phyloP scores from a whole-genome alignment of 2,329 filamentous ascomycete genomes.

The Pseudogymnoascus destructans region DNA sequence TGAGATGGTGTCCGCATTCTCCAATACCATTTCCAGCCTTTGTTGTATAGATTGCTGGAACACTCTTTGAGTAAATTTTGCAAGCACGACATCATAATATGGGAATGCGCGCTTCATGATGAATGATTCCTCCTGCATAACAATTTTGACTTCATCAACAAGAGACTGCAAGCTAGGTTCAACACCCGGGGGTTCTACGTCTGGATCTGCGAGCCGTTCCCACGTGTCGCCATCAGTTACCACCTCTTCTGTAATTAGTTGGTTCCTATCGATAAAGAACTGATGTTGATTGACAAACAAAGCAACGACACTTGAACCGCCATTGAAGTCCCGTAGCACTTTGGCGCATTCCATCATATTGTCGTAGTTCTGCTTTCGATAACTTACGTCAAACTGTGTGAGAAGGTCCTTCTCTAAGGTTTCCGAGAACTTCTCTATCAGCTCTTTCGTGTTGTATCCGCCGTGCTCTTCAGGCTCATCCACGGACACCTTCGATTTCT shows the following conservation, averaged over 20 bases:
- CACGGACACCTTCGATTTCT: constrained; percentile 36
- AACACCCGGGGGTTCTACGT: constrained; percentile 79
- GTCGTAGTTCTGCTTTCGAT: constrained; percentile 86
- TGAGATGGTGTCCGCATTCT: constrained; percentile 86
- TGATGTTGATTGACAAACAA: constrained; percentile 98
- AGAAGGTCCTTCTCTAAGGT: constrained; percentile 88
- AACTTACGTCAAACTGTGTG: constrained; percentile 95
- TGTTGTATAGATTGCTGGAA: constrained; percentile 99
- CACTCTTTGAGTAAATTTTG: constrained; percentile 85
- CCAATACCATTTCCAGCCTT: constrained; percentile 83
- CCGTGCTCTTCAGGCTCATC: constrained; percentile 16
- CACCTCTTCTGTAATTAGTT: constrained; percentile 65
- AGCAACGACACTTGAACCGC: constrained; percentile 86
- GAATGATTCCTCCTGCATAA: constrained; percentile 92
- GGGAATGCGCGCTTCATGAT: constrained; percentile 96
- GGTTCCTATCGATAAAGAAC: constrained; percentile 95
- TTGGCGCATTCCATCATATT: constrained; percentile 96
- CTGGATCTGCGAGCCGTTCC: constrained; percentile 88
- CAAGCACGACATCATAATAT: constrained; percentile 86
- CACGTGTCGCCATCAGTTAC: constrained; percentile 49
- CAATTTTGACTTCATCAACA: constrained; percentile 85
- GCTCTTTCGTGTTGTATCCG: constrained; percentile 58
- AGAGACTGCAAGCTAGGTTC: constrained; percentile 86
- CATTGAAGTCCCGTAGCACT: constrained; percentile 90
- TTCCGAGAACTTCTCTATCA: constrained; percentile 94